Evolutionary conservation across 805 yeast species (phyloP), one percentile per base, ranked within the genome.

Genomic region (Debaryomyces maramus): DNA sequence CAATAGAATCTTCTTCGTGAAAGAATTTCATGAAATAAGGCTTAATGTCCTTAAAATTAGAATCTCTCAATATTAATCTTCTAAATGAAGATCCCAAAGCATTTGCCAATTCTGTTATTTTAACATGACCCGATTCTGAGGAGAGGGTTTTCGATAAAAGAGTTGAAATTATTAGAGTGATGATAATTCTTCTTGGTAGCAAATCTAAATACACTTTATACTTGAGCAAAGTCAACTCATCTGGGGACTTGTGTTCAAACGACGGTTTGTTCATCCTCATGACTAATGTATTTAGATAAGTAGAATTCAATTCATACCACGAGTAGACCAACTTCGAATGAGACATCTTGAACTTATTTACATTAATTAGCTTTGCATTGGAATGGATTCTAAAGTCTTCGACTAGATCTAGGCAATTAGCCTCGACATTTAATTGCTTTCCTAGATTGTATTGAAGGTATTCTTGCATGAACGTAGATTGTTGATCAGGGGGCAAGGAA

Each of bases 351-450:
- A 45, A 43, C 18, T 40, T 35, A 23, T 36, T 32, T 15, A 46
- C 17, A 19, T 21, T 34, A 11, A 32, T 16, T 22, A 35, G 9
- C 23, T 19, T 27, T 39, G 36, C 23, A 19, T 21, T 29, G 17
- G 31, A 16, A 10, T n/a, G 20, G 9, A 37, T 28, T 9, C 39
- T 40, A 4, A 50, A 31, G 21, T 41, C 40, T 16, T 50, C 55
- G 17, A 47, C 44, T 23, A 53, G 37, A 26, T 47, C 49, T 8
- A 51, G 43, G 28, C 49, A 49, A 37, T 53, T 42, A 1, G 44
- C 39, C 40, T 68, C 74, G 2, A 67, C 46, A 13, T 51, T 40
- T n/a, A 52, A 40, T 39, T 68, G 70, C 38, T 58, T 61, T 10
- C 31, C 16, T 20, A 34, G 38, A 43, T 58, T 58, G 48, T 52